Evolutionary conservation across 495 filamentous ascomycete species (phyloP), one percentile per base, ranked within the genome.

Genomic region (Neurospora terricola): DNA sequence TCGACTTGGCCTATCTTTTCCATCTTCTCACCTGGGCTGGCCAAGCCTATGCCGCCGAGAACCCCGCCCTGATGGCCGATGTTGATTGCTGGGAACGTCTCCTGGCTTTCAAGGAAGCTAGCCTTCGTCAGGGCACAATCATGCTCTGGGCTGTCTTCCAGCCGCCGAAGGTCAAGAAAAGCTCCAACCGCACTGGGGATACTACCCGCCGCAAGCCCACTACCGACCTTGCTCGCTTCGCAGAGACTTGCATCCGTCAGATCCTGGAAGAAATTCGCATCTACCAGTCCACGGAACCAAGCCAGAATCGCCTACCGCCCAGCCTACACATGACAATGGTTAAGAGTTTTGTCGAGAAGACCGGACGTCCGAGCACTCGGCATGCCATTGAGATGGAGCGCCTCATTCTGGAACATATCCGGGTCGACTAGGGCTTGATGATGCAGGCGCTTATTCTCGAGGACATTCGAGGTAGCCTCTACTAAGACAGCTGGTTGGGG

Each of bases 1-100:
- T 74, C 10, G 77, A 81, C 1, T 9, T 82, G 14, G 77, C 73
- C 2, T 76, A 77, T n/a, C 38, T 83, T 0, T 73, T 66, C 38
- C 75, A 70, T 8, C 37, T 81, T 0, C 2, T 77, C 4, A n/a
- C 48, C 4, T 27, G 77, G 12, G 70, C 48, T 0, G 73, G 72
- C 38, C 42, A 71, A 36, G 73, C 76, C 0, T 79, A 77, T 34
- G 38, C 42, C 2, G 14, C 11, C 0, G 45, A 38, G 10, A 38
- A 70, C 8, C 14, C 59, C 18, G 21, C 38, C 4, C 10, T 71
- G 16, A 18, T 23, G 5, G 12, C 21, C 0, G 73, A 74, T 30
- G 71, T 72, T 8, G 69, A 43, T 2, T 42, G 23, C 8, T 70
- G 68, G 69, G 73, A 73, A 10, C 70, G 69, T 9, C 30, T 72